Conservation (phyloP, 2,329 filamentous ascomycete genomes). For the Fusarium buxicola region DNA sequence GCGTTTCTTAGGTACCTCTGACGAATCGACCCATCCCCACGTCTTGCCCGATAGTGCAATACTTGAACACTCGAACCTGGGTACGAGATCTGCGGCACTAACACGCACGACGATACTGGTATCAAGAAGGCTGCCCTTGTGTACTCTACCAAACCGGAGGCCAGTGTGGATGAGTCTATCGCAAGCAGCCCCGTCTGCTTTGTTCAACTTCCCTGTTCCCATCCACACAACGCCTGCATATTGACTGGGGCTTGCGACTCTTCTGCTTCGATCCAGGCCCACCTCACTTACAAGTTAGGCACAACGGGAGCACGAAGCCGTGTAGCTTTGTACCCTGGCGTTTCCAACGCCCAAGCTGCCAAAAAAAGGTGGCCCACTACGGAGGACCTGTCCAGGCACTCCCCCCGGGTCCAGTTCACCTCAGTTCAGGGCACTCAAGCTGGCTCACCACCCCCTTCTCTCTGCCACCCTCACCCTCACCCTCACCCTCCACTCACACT, state of each 20-base stretch:
- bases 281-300: too few relatives aligned
- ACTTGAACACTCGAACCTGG: slow-evolving; percentile 13
- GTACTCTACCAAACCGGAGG: slow-evolving; percentile 31
- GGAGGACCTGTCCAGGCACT: slow-evolving; percentile 28
- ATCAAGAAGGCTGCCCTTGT: slow-evolving; percentile 14
- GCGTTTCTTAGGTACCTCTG: slow-evolving; percentile 14
- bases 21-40: slow-evolving; percentile 30
- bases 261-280: slow-evolving; percentile 22
- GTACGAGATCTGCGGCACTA: slow-evolving; percentile 24
- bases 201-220: slow-evolving; percentile 19
- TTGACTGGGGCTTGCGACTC: slow-evolving; percentile 8
- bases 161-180: slow-evolving; percentile 24
- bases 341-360: slow-evolving; percentile 21
- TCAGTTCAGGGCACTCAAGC: slow-evolving; percentile 17
- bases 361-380: slow-evolving; percentile 35
- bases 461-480: slow-evolving; percentile 31
- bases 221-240: slow-evolving; percentile 7
- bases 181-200: slow-evolving; percentile 23
- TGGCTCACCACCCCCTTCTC: slow-evolving; percentile 21
- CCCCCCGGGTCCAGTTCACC: slow-evolving; percentile 33
- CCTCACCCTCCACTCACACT: too few relatives aligned
- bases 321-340: slow-evolving; percentile 16
- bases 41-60: slow-evolving; percentile 26
- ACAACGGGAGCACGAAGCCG: slow-evolving; percentile 31
- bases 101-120: slow-evolving; percentile 13